These are phyloP conservation scores for Marasmius fiardii DNA, from an alignment of 1,284 basidiomycete species.

Conservation along the genomic window DNA sequence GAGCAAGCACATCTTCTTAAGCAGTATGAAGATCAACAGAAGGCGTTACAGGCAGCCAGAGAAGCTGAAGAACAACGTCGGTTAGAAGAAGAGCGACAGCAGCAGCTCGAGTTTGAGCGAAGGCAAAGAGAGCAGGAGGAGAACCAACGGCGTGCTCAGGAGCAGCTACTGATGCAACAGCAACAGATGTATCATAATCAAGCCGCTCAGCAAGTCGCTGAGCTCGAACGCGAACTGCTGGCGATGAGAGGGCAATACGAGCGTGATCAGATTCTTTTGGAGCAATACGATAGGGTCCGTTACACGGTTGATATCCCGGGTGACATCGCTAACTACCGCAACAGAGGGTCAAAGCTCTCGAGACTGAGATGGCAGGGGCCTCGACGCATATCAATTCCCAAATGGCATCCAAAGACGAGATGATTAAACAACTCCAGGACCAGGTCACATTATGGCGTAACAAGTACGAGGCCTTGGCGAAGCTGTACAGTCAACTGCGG, in stretches of 20 bases:
- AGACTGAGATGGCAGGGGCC: constrained; percentile 85
- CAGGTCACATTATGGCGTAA: constrained; percentile 97
- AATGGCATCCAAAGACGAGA: constrained; percentile 89
- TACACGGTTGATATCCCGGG: not conserved
- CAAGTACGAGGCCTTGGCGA: constrained; percentile 98
- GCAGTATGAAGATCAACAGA: constrained; percentile 96
- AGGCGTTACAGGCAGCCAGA: constrained; percentile 73
- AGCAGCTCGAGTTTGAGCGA: constrained; percentile 89
- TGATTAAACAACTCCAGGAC: constrained; percentile 95
- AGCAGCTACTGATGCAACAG: constrained; percentile 80
- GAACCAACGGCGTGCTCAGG: constrained; percentile 85
- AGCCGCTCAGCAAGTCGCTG: constrained; percentile 64
- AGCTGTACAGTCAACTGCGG: constrained; percentile 97
- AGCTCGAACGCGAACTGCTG: constrained; percentile 89
- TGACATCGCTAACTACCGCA: constrained; percentile 9
- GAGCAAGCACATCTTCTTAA: constrained; percentile 96
- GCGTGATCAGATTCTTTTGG: constrained; percentile 95
- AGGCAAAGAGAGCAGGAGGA: constrained; percentile 88
- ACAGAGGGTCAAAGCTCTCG: constrained; percentile 93
- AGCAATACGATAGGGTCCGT: constrained; percentile 93
- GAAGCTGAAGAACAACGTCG: constrained; percentile 83
- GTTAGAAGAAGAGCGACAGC: constrained; percentile 74
- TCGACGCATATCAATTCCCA: constrained; percentile 84
- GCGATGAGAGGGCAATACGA: constrained; percentile 97
- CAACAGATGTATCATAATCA: constrained; percentile 75